These are phyloP conservation scores for Oryza australiensis DNA, from an alignment of 176 grass and related monocot species.

Conservation along the genomic window DNA sequence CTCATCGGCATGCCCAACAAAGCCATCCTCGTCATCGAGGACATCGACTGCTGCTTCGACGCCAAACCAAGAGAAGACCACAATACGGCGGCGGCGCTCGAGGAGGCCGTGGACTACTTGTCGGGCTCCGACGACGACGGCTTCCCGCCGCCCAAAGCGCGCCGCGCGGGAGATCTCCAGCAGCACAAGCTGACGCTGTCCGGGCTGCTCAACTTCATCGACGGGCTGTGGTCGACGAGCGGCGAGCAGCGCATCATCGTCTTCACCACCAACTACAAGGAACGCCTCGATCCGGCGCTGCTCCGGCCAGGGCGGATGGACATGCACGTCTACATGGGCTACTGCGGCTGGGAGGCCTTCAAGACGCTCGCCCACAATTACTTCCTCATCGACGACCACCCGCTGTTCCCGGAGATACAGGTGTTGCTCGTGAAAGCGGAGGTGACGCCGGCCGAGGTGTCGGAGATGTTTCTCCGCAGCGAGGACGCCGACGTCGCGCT, in stretches of 20 bases:
- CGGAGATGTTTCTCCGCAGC: constrained; percentile 43
- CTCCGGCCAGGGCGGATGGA: constrained; percentile 83
- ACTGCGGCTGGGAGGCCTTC: constrained; percentile 49
- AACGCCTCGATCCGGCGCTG: constrained; percentile 69
- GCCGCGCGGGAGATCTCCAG: not conserved
- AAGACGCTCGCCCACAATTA: constrained; percentile 36
- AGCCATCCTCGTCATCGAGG: constrained; percentile 32
- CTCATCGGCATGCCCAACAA: constrained; percentile 30
- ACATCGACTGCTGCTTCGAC: constrained; percentile 38
- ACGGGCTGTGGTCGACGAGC: constrained; percentile 51
- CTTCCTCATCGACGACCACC: constrained; percentile 37
- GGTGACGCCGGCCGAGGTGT: constrained; percentile 29
- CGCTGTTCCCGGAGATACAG: constrained; percentile 23
- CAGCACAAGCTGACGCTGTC: not conserved
- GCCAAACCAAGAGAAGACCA: constrained; percentile 18
- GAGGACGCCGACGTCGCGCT: constrained; percentile 18
- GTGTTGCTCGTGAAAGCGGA: not conserved
- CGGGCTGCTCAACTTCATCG: constrained; percentile 49
- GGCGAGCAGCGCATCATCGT: constrained; percentile 83
- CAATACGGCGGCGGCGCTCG: not conserved
- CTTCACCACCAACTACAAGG: constrained; percentile 90
- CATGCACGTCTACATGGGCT: constrained; percentile 69
- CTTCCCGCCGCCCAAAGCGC: not conserved
- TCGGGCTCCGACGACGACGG: not conserved
- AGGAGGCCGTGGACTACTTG: not conserved